Percentiles rank a stretch among this genome's conserved stretches.
Evolutionary conservation across 2,329 filamentous ascomycete genomes (phyloP).

Genomic region (Cladosporium sphaerospermum): DNA sequence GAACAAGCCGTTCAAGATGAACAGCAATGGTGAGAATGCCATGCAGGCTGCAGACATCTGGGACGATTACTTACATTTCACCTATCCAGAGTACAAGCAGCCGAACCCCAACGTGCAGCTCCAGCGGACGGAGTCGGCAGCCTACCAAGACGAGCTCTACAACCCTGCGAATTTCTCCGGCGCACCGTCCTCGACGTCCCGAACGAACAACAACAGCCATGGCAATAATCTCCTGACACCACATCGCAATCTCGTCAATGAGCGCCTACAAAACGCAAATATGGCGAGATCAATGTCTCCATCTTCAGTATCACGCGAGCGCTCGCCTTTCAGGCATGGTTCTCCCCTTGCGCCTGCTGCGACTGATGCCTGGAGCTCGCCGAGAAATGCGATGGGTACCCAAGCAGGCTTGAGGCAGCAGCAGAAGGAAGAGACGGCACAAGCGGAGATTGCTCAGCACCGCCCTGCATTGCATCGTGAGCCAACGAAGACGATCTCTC

Average conservation of each 20-base stretch:
- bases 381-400: slow-evolving; percentile 43
- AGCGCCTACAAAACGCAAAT: slow-evolving; percentile 73
- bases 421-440: slow-evolving; percentile 55
- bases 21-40: slow-evolving; percentile 49
- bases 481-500: slow-evolving; percentile 76
- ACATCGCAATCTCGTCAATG: slow-evolving; percentile 59
- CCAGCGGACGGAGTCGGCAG: slow-evolving; percentile 71
- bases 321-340: slow-evolving; percentile 74
- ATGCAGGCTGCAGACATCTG: slow-evolving; percentile 21
- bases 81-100: slow-evolving; percentile 47
- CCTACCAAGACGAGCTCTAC: slow-evolving; percentile 79
- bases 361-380: slow-evolving; percentile 36
- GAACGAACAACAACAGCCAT: slow-evolving; percentile 57
- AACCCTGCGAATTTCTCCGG: slow-evolving; percentile 62
- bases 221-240: slow-evolving; percentile 41
- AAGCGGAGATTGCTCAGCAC: slow-evolving; percentile 32
- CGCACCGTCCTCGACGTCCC: slow-evolving; percentile 48
- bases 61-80: slow-evolving; percentile 62
- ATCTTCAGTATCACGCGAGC: slow-evolving; percentile 52
- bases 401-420: slow-evolving; percentile 57
- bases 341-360: slow-evolving; percentile 43
- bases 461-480: slow-evolving; percentile 29
- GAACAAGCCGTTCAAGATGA: slow-evolving; percentile 44
- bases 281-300: slow-evolving; percentile 58
- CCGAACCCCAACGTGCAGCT: slow-evolving; percentile 64